A percentile compares a stretch with the other conserved stretches of the same genome.
Conservation (phyloP, 2,329 filamentous ascomycete genomes). For the Onygena corvina region DNA sequence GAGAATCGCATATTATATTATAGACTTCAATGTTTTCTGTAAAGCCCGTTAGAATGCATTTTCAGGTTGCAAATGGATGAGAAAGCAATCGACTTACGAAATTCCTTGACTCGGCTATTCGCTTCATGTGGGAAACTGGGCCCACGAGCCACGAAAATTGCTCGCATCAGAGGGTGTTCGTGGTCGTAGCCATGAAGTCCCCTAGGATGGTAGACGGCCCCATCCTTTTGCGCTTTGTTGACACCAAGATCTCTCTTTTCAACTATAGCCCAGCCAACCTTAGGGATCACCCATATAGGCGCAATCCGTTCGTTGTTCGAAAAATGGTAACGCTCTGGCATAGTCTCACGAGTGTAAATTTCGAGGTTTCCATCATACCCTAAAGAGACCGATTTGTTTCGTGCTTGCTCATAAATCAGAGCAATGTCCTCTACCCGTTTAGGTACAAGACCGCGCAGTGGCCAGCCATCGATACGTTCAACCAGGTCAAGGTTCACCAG, state of each 20-base stretch:
- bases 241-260: conserved; percentile 68
- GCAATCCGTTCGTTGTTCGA: conserved; percentile 78
- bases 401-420: conserved; percentile 49
- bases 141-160: conserved; percentile 84
- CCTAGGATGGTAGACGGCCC: conserved; percentile 60
- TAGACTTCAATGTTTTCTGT: conserved; percentile 89
- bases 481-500: conserved; percentile 66
- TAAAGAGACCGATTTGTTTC: conserved; percentile 40
- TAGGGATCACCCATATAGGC: conserved; percentile 86
- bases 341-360: conserved; percentile 73
- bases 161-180: conserved; percentile 87
- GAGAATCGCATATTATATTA: conserved; percentile 82
- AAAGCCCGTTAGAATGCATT: conserved; percentile 13
- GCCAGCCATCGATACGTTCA: conserved; percentile 86
- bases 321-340: conserved; percentile 91
- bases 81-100: conserved; percentile 52
- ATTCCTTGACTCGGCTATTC: conserved; percentile 65
- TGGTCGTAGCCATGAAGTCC: conserved; percentile 94
- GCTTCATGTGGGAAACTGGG: conserved; percentile 81
- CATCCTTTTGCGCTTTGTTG: conserved; percentile 50
- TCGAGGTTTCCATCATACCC: conserved; percentile 51
- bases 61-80: neutral
- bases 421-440: conserved; percentile 56
- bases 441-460: conserved; percentile 74
- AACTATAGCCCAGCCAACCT: conserved; percentile 85